Percentiles rank a stretch among this genome's conserved stretches.
Evolutionary conservation across 2,329 filamentous ascomycete genomes (phyloP).

Genomic region (Sordariomycetes sp.): DNA sequence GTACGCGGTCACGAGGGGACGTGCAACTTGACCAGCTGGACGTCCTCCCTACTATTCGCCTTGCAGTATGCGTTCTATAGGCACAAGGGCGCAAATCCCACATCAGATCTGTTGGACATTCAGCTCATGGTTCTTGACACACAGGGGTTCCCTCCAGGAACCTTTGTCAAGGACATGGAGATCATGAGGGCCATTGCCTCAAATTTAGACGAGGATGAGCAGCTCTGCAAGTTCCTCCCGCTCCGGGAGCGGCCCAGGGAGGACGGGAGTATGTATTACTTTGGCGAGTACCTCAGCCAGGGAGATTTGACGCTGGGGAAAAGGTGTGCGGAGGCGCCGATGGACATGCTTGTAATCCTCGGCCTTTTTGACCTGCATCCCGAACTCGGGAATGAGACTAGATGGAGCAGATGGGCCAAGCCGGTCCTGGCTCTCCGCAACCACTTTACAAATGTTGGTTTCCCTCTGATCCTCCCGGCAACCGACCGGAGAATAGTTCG

Average conservation of each 20-base stretch:
- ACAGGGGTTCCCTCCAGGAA: not conserved
- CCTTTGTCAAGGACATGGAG: slow-evolving; percentile 1
- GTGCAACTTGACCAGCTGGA: slow-evolving; percentile 1
- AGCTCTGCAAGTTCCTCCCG: not conserved
- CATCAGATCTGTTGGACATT: not conserved
- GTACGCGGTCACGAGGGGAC: not conserved
- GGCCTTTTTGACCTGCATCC: not conserved
- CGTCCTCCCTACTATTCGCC: not conserved
- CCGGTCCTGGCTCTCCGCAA: not conserved
- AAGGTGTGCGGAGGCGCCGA: not conserved
- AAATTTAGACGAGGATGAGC: not conserved
- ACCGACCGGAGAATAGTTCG: not conserved
- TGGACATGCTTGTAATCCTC: not conserved
- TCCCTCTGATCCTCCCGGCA: not conserved
- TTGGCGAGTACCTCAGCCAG: slow-evolving; percentile 1
- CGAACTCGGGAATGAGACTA: not conserved
- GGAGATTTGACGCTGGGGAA: not conserved
- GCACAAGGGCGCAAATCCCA: not conserved
- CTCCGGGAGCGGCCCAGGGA: not conserved
- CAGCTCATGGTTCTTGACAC: not conserved
- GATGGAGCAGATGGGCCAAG: not conserved
- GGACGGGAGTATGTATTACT: not conserved
- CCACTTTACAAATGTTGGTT: too few species aligned
- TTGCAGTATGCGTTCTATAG: not conserved
- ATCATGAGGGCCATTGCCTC: not conserved